Evolutionary conservation across 2,329 filamentous ascomycete species (phyloP).

Genomic region (Cytospora chrysosperma): DNA sequence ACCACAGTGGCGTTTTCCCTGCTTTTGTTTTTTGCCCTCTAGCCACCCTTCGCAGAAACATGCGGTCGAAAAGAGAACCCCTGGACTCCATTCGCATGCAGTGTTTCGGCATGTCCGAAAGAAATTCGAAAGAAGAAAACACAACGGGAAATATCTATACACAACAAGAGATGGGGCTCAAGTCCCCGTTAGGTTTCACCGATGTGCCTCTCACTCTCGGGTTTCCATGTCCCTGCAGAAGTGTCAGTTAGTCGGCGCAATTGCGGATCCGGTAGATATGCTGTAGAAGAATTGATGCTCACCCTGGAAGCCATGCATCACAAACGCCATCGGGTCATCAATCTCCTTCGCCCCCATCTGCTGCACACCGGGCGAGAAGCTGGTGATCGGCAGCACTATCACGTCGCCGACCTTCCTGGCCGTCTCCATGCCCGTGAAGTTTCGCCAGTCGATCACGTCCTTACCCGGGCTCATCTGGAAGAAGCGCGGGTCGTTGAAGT

Average conservation of each 20-base stretch:
- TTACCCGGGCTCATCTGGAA: slow-evolving; percentile 75
- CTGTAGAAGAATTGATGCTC: slow-evolving; percentile 33
- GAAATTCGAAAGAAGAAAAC: not conserved
- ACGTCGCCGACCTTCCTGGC: slow-evolving; percentile 92
- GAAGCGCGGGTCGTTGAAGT: slow-evolving; percentile 87
- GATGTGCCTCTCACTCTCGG: slow-evolving; percentile 68
- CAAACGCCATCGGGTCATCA: slow-evolving; percentile 94
- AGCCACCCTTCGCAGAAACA: not conserved
- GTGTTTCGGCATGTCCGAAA: slow-evolving; percentile 10
- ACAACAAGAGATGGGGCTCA: not conserved
- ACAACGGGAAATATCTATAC: slow-evolving; percentile 1
- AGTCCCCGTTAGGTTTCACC: slow-evolving; percentile 41
- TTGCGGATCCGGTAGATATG: not conserved
- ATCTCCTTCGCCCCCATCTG: slow-evolving; percentile 89
- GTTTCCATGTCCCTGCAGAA: slow-evolving; percentile 69
- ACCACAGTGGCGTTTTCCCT: not conserved
- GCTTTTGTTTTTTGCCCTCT: not conserved
- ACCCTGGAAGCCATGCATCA: slow-evolving; percentile 97
- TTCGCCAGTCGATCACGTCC: slow-evolving; percentile 76
- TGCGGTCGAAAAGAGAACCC: not conserved
- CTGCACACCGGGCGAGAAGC: slow-evolving; percentile 90
- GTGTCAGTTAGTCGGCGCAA: slow-evolving; percentile 28
- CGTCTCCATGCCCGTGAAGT: slow-evolving; percentile 84
- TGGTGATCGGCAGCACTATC: slow-evolving; percentile 90
- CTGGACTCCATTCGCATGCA: slow-evolving; percentile 18